Conservation (phyloP, 192 early-diverging fungal species). For the Coemansia sp. region DNA sequence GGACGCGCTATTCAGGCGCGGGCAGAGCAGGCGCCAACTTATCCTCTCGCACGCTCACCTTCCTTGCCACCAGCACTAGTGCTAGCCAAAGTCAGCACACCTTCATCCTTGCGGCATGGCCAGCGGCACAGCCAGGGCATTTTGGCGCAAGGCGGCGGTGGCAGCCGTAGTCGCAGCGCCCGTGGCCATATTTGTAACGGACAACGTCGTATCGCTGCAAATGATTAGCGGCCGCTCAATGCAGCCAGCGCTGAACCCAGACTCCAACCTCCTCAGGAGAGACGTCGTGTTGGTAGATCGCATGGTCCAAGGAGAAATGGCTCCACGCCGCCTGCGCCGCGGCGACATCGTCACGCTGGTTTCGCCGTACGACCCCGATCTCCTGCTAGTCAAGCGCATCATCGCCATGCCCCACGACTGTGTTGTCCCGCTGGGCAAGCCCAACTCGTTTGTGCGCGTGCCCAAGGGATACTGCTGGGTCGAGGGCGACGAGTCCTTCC, state of each 20-base stretch:
- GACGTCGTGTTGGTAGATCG: slow-evolving; percentile 74
- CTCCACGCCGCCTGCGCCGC: slow-evolving; percentile 46
- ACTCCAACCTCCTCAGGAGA: slow-evolving; percentile 62
- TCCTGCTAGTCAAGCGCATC: slow-evolving; percentile 81
- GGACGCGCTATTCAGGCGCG: too few relatives aligned
- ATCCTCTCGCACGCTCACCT: too few relatives aligned
- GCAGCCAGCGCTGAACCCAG: slow-evolving; percentile 78
- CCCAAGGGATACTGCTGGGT: slow-evolving; percentile 86
- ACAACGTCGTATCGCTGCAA: slow-evolving; percentile 50
- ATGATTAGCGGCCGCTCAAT: slow-evolving; percentile 58
- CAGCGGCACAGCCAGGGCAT: slow-evolving; percentile 1
- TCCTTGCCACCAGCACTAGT: too few relatives aligned
- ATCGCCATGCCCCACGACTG: slow-evolving; percentile 82
- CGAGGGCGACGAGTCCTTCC: slow-evolving; percentile 85
- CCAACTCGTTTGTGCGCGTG: slow-evolving; percentile 58
- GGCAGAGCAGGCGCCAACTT: too few relatives aligned
- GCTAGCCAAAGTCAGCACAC: too few relatives aligned
- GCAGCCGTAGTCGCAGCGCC: slow-evolving; percentile 19
- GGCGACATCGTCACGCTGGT: slow-evolving; percentile 73
- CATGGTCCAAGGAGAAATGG: slow-evolving; percentile 52
- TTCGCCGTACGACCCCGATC: slow-evolving; percentile 71
- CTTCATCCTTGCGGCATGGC: slow-evolving; percentile 6
- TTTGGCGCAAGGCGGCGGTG: slow-evolving; percentile 12
- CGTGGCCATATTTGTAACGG: slow-evolving; percentile 27
- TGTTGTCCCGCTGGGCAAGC: slow-evolving; percentile 35